Evolutionary conservation across 371 early-diverging fungal species (phyloP), one percentile per base, ranked within the genome.

Genomic region (Mucor plumbeus): DNA sequence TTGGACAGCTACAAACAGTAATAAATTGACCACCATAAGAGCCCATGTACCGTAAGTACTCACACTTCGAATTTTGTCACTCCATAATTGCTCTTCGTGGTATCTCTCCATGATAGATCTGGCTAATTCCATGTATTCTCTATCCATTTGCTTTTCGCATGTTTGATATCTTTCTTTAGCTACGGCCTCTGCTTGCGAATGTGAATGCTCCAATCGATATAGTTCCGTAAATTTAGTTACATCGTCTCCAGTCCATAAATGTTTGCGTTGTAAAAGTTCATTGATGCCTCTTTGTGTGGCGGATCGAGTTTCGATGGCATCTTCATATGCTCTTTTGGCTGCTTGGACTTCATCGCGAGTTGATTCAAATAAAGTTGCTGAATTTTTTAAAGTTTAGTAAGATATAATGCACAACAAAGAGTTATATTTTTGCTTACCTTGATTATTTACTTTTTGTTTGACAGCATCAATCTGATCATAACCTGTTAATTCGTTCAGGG

Each of bases 11-110:
- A 94, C 74, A 73, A 94, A 87, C n/a, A 91, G 77, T 31, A 91
- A 26, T 35, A 93, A 71, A 69, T 95, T 93, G 64, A 91, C 76
- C 3, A 78, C 78, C 78, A 95, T 85, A 15, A 95, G 83, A 1
- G 93, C 90, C 90, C 92, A 91, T 0, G 94, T 94, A 38, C 92
- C 92, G 54, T 93, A 93, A 0, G 96, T 96, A 67, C 90, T 90
- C 5, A 93, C 91, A 19, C 89, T 86, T 9, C 97, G 91, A 58
- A 98, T 96, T 82, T 98, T 96, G 85, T 98, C 98, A 65, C 93
- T 93, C 93, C 95, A 98, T n/a, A 97, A 83, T 74, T 97, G 97
- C 66, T 98, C 98, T 71, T 93, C 94, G 61, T 94, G 92, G 69
- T 94, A 95, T 15, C 94, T 76, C 54, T 88, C 87, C 80, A 90